A percentile compares a stretch with the other conserved stretches of the same genome.
Conservation (phyloP, 306 rosid genomes). For the Malus asiatica region DNA sequence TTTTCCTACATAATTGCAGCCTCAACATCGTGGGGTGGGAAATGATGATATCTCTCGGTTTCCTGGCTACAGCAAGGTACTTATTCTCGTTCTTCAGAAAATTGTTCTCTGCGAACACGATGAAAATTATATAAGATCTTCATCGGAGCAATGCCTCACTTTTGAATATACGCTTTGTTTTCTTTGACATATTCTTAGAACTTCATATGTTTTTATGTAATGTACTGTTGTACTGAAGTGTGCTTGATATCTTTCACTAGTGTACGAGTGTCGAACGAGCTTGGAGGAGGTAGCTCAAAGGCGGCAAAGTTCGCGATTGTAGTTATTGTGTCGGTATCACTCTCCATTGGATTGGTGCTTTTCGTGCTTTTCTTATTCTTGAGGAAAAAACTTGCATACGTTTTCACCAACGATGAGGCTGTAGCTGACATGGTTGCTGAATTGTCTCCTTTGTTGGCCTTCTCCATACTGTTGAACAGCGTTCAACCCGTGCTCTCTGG, state of each 20-base stretch:
- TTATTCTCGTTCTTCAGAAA: background rate
- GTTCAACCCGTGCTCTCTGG: constrained; percentile 59
- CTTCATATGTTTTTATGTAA: background rate
- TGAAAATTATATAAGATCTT: background rate
- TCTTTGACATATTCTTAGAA: background rate
- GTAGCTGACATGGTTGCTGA: constrained; percentile 40
- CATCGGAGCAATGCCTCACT: background rate
- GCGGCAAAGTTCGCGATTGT: constrained; percentile 40
- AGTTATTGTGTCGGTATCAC: constrained; percentile 36
- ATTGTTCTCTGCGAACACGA: background rate
- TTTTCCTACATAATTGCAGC: constrained; percentile 21
- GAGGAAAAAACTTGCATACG: constrained; percentile 32
- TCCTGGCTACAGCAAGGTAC: constrained; percentile 52
- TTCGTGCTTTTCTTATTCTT: constrained; percentile 34
- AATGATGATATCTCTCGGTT: constrained; percentile 58
- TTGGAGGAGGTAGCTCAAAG: constrained; percentile 50
- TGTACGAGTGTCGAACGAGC: constrained; percentile 53
- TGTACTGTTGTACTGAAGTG: background rate
- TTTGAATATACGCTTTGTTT: background rate
- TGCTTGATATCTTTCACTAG: constrained; percentile 12
- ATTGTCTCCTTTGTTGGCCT: constrained; percentile 40
- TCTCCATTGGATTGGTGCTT: constrained; percentile 28
- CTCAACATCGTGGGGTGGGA: constrained; percentile 54
- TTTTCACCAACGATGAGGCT: constrained; percentile 34
- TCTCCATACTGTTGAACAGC: constrained; percentile 52